phyloP scores from a whole-genome alignment of 208 protist species.

The Strigomonas culicis region DNA sequence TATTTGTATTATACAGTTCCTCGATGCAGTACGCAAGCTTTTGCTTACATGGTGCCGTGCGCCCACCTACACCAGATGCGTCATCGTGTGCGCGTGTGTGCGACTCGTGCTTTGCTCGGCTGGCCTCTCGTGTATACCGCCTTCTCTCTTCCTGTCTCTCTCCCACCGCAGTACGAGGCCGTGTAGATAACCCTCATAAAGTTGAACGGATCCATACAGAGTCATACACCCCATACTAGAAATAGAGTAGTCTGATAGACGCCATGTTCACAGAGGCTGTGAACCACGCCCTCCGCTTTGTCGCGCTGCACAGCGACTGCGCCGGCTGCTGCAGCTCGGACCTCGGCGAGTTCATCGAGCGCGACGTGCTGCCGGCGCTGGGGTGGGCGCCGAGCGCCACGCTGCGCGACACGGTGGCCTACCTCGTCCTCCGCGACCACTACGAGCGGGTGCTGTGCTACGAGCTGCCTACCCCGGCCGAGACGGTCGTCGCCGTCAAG shows the following conservation, averaged over 20 bases:
- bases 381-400: slow-evolving; percentile 32
- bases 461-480: background rate
- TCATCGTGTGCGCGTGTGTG: background rate
- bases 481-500: background rate
- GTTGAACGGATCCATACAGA: too few species aligned
- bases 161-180: too few species aligned
- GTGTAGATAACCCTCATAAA: too few species aligned
- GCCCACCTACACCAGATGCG: too few species aligned
- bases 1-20: too few species aligned
- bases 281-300: slow-evolving; percentile 48
- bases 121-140: background rate
- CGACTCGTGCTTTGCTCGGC: background rate
- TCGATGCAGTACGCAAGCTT: too few species aligned
- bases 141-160: background rate
- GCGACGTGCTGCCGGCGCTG: slow-evolving; percentile 58
- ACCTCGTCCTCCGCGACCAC: slow-evolving; percentile 25
- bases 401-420: slow-evolving; percentile 46
- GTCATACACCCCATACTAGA: too few species aligned
- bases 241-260: background rate
- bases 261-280: slow-evolving; percentile 2
- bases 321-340: slow-evolving; percentile 44
- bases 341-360: slow-evolving; percentile 64
- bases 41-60: too few species aligned
- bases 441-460: background rate
- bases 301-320: slow-evolving; percentile 44